Base-by-base conservation (phyloP, 192 early-diverging fungal species). In the Lobulomyces angularis region DNA sequence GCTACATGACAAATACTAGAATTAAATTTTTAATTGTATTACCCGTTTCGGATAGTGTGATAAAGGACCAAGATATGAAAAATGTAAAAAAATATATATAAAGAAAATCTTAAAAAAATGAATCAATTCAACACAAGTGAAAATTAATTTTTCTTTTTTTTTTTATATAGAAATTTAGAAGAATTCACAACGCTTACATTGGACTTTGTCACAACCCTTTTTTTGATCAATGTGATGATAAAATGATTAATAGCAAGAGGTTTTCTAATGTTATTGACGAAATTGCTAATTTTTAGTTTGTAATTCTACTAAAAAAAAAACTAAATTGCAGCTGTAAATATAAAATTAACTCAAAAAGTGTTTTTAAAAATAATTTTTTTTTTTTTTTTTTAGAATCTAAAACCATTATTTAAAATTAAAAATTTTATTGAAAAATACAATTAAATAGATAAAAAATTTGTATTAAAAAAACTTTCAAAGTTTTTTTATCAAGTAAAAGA, bases 1-100 rank as follows among this genome's bases (percentile, higher is more conserved):
- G 88, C 8, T 93, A 86, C 50, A 73, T 86, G 32, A 80, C 83
- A 49, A 92, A 90, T 53, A 93, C 92, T 1, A 67, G 79, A 19
- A 69, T 84, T 34, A 84, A 86, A 37, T 65, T 85, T 29, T 58
- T 84, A 3, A 56, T 81, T 2, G 63, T 88, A 0, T 56, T 82
- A 1, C 65, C 75, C 1, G 75, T 81, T 7, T 69, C 69, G 5
- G 83, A 90, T 51, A 66, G 59, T 12, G 56, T 81, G 6, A 77
- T 83, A 35, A 88, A 88, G 27, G 83, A 90, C 35, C 52, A 70
- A 11, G 87, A 85, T 8, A 82, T 90, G 59, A 84, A 86, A 43
- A 74, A 61, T 23, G 83, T 88, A 57, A 12, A 16, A 12, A 16
- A 32, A 32, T 12, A 32, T 12, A 16, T 12, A 30, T 30, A 11